phyloP scores from a whole-genome alignment of 1,139 yeast genomes.

The Saccharomyces hybrid region DNA sequence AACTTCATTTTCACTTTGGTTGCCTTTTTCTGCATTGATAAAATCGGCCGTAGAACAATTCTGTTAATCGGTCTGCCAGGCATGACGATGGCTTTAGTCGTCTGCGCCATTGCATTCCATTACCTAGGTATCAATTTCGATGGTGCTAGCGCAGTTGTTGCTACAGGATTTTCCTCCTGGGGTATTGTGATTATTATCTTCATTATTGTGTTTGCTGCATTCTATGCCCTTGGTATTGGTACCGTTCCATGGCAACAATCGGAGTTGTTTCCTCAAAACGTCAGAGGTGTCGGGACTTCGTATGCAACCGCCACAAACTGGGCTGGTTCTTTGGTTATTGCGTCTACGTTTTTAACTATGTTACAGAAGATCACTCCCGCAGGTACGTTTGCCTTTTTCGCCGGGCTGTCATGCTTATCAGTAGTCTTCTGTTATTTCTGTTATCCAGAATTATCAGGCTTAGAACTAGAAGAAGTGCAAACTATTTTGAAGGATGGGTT shows the following conservation, averaged over 20 bases:
- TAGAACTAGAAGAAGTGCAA: slow-evolving; percentile 88
- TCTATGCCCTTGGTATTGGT: slow-evolving; percentile 90
- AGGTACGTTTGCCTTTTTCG: slow-evolving; percentile 87
- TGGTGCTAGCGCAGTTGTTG: slow-evolving; percentile 39
- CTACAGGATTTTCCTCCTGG: slow-evolving; percentile 66
- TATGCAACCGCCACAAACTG: slow-evolving; percentile 89
- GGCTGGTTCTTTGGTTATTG: slow-evolving; percentile 88
- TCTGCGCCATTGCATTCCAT: slow-evolving; percentile 87
- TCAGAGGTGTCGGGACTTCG: slow-evolving; percentile 86
- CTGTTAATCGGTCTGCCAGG: slow-evolving; percentile 69
- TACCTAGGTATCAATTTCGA: slow-evolving; percentile 55
- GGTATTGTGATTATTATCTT: slow-evolving; percentile 77
- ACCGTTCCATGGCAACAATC: slow-evolving; percentile 98
- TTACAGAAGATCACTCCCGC: slow-evolving; percentile 86
- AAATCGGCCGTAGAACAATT: slow-evolving; percentile 76
- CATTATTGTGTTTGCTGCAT: slow-evolving; percentile 81
- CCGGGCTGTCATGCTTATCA: slow-evolving; percentile 67
- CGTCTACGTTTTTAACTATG: slow-evolving; percentile 91
- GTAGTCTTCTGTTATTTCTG: slow-evolving; percentile 68
- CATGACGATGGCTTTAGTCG: slow-evolving; percentile 63
- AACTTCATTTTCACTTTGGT: slow-evolving; percentile 77
- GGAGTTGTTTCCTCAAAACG: slow-evolving; percentile 86
- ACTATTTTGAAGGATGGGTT: slow-evolving; percentile 72
- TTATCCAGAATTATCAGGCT: slow-evolving; percentile 86
- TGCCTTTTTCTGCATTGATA: slow-evolving; percentile 78